These are phyloP conservation scores for Ilex paraguariensis DNA, from an alignment of 305 asterid genomes.

Conservation along the genomic window DNA sequence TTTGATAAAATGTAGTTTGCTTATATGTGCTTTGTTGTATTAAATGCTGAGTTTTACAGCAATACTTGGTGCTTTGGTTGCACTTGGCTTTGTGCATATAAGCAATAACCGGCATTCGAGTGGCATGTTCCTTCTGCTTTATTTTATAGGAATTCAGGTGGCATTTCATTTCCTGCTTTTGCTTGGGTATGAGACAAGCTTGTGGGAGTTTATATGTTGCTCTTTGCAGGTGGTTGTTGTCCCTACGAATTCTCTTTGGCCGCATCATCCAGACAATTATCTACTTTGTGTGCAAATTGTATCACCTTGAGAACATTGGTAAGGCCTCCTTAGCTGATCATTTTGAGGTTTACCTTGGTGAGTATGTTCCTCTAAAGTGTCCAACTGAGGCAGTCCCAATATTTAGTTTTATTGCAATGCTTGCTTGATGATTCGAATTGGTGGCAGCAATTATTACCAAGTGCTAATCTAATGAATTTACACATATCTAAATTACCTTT, in stretches of 20 bases:
- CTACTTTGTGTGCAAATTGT: slow-evolving; percentile 32
- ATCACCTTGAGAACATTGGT: slow-evolving; percentile 34
- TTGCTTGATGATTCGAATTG: too few relatives aligned
- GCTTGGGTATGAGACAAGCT: slow-evolving; percentile 10
- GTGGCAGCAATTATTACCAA: too few relatives aligned
- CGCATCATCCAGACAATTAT: slow-evolving; percentile 25
- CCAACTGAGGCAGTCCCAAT: slow-evolving; percentile 15
- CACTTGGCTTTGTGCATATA: too few relatives aligned
- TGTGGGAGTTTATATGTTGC: slow-evolving; percentile 16
- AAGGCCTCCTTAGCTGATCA: slow-evolving; percentile 30
- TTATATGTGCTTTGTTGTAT: too few relatives aligned
- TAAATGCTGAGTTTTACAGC: too few relatives aligned
- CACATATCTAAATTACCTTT: too few relatives aligned
- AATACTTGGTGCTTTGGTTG: too few relatives aligned
- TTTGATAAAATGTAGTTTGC: too few relatives aligned
- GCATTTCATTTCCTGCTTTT: slow-evolving; percentile 21
- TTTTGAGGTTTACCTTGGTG: slow-evolving; percentile 32
- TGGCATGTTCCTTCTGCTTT: slow-evolving; percentile 9
- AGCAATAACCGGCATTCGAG: too few relatives aligned
- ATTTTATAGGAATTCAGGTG: slow-evolving; percentile 18
- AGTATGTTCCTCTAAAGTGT: slow-evolving; percentile 30
- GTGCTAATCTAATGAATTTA: too few relatives aligned
- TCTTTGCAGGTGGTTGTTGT: background rate
- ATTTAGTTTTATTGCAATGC: too few relatives aligned
- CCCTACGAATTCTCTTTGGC: slow-evolving; percentile 19